Percentiles rank a stretch among this genome's conserved stretches.
Conservation (phyloP, 148 eudicot species). For the Pouteria glomerata region DNA sequence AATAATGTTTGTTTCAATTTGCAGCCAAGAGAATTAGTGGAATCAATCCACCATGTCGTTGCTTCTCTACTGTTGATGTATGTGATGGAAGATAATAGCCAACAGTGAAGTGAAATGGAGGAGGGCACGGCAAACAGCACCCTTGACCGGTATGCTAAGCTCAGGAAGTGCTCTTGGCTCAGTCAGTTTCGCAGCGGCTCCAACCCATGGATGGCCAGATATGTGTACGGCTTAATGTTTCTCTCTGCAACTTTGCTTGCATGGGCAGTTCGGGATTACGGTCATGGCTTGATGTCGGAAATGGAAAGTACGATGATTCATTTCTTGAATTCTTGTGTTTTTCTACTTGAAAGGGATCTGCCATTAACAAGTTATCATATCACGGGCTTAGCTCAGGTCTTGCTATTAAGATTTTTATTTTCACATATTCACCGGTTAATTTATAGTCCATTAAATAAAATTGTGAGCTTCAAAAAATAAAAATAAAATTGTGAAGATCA, state of each 20-base stretch:
- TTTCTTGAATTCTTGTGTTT: constrained; percentile 2
- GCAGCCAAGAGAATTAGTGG: constrained; percentile 6
- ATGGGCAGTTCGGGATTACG: constrained; percentile 90
- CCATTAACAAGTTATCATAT: too few relatives aligned
- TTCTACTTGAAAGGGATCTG: background rate
- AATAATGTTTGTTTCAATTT: background rate
- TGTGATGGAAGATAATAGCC: constrained; percentile 1
- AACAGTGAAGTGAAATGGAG: constrained; percentile 31
- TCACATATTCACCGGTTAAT: too few relatives aligned
- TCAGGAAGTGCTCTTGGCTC: constrained; percentile 60
- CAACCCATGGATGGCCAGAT: constrained; percentile 94
- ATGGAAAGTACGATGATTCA: constrained; percentile 46
- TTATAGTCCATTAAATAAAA: too few relatives aligned
- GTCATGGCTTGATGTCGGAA: constrained; percentile 39
- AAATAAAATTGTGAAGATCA: too few relatives aligned
- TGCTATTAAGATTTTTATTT: too few relatives aligned
- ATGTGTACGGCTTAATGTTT: constrained; percentile 70
- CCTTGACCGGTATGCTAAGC: constrained; percentile 45
- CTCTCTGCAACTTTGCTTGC: constrained; percentile 73
- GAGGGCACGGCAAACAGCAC: constrained; percentile 20
- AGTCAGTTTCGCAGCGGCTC: constrained; percentile 61
- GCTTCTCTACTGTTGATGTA: constrained; percentile 2
- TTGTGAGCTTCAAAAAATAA: too few relatives aligned
- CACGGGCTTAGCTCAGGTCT: too few relatives aligned
- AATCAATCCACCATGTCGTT: background rate